A percentile compares a stretch with the other conserved stretches of the same genome.
Conservation (phyloP, 108 stramenopile species). For the Aurantiochytrium sp. region DNA sequence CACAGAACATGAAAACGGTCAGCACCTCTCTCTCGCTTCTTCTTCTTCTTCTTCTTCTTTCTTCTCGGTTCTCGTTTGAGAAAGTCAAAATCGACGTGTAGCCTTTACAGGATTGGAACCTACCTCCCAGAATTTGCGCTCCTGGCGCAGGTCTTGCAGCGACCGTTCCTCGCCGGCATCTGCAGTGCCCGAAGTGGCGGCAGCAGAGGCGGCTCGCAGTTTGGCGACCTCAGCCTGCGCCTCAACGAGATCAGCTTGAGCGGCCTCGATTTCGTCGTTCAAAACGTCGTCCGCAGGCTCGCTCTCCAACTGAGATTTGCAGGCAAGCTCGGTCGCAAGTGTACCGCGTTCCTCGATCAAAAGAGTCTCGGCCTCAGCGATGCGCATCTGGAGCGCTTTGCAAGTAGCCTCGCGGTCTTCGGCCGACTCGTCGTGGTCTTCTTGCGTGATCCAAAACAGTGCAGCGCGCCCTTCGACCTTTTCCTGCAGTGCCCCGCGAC, state of each 20-base stretch:
- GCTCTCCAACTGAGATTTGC: neutral
- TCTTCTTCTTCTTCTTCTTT: too few relatives aligned
- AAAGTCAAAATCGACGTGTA: neutral
- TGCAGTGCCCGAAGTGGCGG: neutral
- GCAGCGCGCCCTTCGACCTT: constrained; percentile 6
- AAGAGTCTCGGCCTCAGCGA: neutral
- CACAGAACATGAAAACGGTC: neutral
- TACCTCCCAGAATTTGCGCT: neutral
- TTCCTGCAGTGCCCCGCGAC: neutral
- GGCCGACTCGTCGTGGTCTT: neutral
- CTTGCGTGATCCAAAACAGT: neutral
- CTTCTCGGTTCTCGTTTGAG: too few relatives aligned
- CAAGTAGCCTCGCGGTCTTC: neutral
- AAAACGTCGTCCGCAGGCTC: neutral
- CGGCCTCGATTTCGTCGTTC: neutral
- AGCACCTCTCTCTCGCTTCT: neutral
- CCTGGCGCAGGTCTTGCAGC: neutral
- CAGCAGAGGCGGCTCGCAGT: neutral
- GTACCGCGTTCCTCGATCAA: neutral
- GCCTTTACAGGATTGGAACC: neutral
- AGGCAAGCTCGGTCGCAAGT: neutral
- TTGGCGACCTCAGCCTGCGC: neutral
- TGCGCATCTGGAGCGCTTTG: neutral
- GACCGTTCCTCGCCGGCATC: neutral
- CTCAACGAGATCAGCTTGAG: too few relatives aligned